These are phyloP conservation scores for Cystobasidium onofrii DNA, from an alignment of 768 basidiomycete genomes.

Conservation along the genomic window DNA sequence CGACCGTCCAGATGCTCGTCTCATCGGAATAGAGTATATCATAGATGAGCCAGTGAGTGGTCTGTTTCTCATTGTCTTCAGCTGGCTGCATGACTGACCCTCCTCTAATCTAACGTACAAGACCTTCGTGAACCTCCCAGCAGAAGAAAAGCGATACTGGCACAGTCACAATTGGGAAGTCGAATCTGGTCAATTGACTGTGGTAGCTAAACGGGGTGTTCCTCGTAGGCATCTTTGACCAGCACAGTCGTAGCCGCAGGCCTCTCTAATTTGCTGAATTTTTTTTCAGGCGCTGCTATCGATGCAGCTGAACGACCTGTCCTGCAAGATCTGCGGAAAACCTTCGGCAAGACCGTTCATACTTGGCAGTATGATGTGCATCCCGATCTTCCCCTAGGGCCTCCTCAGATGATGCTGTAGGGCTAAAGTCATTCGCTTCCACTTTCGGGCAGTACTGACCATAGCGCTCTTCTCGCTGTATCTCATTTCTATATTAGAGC, in stretches of 20 bases:
- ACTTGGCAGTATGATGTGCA: constrained; percentile 20
- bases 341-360: constrained; percentile 11
- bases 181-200: constrained; percentile 18
- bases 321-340: constrained; percentile 4
- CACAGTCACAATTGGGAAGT: constrained; percentile 32
- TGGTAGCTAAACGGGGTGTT: constrained; percentile 15
- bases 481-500: background rate
- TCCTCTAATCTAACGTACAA: background rate
- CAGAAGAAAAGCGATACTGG: constrained; percentile 27
- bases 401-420: constrained; percentile 27
- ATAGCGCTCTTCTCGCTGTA: background rate
- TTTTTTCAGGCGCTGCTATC: background rate
- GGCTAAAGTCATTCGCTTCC: too few relatives aligned
- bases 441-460: too few relatives aligned
- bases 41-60: constrained; percentile 7
- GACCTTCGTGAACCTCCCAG: constrained; percentile 1
- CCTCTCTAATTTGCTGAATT: background rate
- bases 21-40: constrained; percentile 33
- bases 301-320: constrained; percentile 8
- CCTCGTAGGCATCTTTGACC: constrained; percentile 25
- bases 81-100: too few relatives aligned
- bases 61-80: too few relatives aligned
- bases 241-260: too few relatives aligned
- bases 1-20: constrained; percentile 25
- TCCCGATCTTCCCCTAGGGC: constrained; percentile 8